phyloP scores from a whole-genome alignment of 805 yeast species.

The Nakazawaea wickerhamii region DNA sequence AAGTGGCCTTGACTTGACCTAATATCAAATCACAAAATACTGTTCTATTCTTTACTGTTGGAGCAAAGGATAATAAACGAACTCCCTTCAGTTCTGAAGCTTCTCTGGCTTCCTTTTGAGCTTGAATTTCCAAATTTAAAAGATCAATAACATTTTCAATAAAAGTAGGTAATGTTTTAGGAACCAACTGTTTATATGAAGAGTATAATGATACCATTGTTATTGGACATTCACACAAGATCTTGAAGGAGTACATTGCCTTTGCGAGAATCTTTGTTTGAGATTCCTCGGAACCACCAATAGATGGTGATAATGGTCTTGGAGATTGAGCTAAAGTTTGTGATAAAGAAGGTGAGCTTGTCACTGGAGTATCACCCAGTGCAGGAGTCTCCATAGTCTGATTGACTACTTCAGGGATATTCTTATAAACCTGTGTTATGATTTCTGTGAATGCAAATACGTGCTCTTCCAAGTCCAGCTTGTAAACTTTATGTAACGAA shows the following conservation, averaged over 20 bases:
- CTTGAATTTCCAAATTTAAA: conserved; percentile 72
- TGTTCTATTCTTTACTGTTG: conserved; percentile 66
- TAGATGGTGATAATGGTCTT: conserved; percentile 35
- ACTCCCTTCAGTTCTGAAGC: conserved; percentile 51
- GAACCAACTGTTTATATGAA: conserved; percentile 72
- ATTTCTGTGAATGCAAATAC: conserved; percentile 77
- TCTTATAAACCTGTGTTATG: conserved; percentile 70
- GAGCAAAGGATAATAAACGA: conserved; percentile 65
- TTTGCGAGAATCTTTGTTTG: conserved; percentile 48
- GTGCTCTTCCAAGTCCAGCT: conserved; percentile 55
- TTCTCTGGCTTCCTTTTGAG: conserved; percentile 65
- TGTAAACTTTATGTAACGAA: conserved; percentile 79
- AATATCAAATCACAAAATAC: conserved; percentile 84
- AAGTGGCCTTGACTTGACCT: conserved; percentile 94
- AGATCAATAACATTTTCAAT: conserved; percentile 78
- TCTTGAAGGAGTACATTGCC: conserved; percentile 81
- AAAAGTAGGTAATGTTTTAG: conserved; percentile 65
- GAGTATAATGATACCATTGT: conserved; percentile 91
- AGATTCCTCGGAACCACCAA: conserved; percentile 34
- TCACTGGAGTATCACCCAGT: neutral
- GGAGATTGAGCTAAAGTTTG: conserved; percentile 26
- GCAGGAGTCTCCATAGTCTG: conserved; percentile 25
- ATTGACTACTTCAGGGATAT: conserved; percentile 69
- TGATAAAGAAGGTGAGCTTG: conserved; percentile 10
- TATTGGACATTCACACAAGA: conserved; percentile 93